Conservation (phyloP, 345 rosid genomes). For the Populus ilicifolia region DNA sequence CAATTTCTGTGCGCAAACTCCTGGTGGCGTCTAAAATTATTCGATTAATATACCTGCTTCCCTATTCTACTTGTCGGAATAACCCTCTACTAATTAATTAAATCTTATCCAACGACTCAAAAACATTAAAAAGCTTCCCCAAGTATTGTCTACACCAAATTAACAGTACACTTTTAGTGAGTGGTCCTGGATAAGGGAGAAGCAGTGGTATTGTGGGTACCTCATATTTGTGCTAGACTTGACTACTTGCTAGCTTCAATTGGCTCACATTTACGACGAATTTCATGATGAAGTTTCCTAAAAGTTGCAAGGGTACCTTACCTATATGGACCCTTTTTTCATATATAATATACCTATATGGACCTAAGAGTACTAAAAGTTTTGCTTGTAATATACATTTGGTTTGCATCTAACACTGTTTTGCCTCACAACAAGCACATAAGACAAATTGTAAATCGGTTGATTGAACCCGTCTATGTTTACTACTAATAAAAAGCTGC, state of each 20-base stretch:
- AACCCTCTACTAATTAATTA: too few relatives aligned
- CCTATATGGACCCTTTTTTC: not conserved
- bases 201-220: not conserved
- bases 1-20: too few relatives aligned
- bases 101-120: not conserved
- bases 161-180: not conserved
- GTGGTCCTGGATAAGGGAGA: too few relatives aligned
- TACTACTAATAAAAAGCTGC: not conserved
- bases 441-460: constrained; percentile 34
- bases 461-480: constrained; percentile 15
- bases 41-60: too few relatives aligned
- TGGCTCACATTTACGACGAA: constrained; percentile 2
- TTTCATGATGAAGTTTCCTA: constrained; percentile 5
- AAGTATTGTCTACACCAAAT: not conserved
- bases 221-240: constrained; percentile 2
- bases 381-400: not conserved
- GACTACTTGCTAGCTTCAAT: constrained; percentile 6
- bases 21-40: too few relatives aligned
- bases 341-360: not conserved
- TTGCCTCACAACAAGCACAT: constrained; percentile 23
- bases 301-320: constrained; percentile 1
- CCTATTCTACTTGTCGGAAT: too few relatives aligned
- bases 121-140: not conserved
- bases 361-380: constrained; percentile 4
- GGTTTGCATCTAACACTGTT: constrained; percentile 21